Conservation (phyloP, 1,284 basidiomycete genomes). For the Vanrija pseudolonga region DNA sequence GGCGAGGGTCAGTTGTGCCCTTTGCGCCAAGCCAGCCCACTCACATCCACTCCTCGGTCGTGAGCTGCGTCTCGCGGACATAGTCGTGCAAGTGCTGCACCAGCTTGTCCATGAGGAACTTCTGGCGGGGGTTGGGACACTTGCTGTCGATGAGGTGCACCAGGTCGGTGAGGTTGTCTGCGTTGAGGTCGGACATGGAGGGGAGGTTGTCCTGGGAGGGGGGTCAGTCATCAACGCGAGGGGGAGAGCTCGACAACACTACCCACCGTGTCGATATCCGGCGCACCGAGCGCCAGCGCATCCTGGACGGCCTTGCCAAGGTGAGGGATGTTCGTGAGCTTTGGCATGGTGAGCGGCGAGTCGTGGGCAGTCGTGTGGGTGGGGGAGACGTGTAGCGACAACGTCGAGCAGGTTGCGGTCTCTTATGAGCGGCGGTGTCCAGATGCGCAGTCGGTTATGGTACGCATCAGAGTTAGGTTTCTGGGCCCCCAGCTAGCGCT, state of each 20-base stretch:
- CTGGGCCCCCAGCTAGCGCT: too few species aligned
- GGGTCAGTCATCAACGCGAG: too few species aligned
- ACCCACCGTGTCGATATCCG: constrained; percentile 11
- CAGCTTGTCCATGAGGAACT: constrained; percentile 55
- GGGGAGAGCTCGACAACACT: too few species aligned
- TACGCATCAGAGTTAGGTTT: too few species aligned
- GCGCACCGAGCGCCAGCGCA: constrained; percentile 19
- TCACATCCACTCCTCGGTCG: constrained; percentile 78
- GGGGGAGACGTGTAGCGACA: too few species aligned
- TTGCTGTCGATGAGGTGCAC: constrained; percentile 54
- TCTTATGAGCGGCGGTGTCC: too few species aligned
- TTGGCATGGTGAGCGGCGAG: constrained; percentile 19
- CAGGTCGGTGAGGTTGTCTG: constrained; percentile 60
- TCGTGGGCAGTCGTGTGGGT: neutral
- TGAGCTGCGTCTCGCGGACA: constrained; percentile 66
- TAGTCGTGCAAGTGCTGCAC: constrained; percentile 67
- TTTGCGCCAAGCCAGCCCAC: constrained; percentile 1
- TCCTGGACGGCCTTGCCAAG: constrained; percentile 22
- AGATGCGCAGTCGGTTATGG: too few species aligned
- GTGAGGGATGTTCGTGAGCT: constrained; percentile 16
- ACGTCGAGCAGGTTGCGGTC: too few species aligned
- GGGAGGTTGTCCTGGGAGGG: constrained; percentile 52
- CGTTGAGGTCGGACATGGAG: constrained; percentile 46
- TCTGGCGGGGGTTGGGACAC: constrained; percentile 53
- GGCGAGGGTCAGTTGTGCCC: neutral